Evolutionary conservation across 176 grass and related monocot genomes (phyloP).

Genomic region (Avena sativa): DNA sequence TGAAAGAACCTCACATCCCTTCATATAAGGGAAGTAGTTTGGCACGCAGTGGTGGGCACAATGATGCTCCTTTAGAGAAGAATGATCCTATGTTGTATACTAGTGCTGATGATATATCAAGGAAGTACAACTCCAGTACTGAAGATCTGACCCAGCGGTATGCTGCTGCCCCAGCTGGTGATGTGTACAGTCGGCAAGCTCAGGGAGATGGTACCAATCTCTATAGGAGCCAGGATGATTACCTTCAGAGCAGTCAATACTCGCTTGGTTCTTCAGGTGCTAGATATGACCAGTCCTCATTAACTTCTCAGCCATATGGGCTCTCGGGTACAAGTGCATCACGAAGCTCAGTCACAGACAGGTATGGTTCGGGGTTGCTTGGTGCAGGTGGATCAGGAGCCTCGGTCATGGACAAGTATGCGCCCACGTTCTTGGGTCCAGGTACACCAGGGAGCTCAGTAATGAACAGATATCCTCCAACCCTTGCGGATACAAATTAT

Average conservation of each 20-base stretch:
- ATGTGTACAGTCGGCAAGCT: constrained; percentile 33
- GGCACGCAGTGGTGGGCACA: background rate
- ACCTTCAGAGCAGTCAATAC: constrained; percentile 20
- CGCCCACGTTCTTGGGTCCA: constrained; percentile 8
- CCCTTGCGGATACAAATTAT: constrained; percentile 58
- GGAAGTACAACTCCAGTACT: constrained; percentile 29
- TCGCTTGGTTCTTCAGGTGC: constrained; percentile 46
- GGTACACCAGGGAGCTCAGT: constrained; percentile 43
- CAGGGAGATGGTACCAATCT: constrained; percentile 27
- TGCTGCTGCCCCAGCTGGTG: background rate
- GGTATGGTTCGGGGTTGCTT: constrained; percentile 49
- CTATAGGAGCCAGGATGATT: constrained; percentile 8
- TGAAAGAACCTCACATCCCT: constrained; percentile 18
- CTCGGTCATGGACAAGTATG: constrained; percentile 66
- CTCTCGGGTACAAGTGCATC: constrained; percentile 27
- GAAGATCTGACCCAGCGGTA: constrained; percentile 29
- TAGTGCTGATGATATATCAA: constrained; percentile 35
- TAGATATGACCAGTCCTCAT: constrained; percentile 33
- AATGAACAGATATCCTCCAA: constrained; percentile 62
- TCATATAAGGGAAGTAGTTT: constrained; percentile 38
- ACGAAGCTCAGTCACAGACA: constrained; percentile 59
- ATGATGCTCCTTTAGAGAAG: background rate
- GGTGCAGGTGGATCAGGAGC: constrained; percentile 32
- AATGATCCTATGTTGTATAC: background rate
- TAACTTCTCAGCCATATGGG: constrained; percentile 42